phyloP scores from a whole-genome alignment of 345 rosid species.

The Camelina sativa region DNA sequence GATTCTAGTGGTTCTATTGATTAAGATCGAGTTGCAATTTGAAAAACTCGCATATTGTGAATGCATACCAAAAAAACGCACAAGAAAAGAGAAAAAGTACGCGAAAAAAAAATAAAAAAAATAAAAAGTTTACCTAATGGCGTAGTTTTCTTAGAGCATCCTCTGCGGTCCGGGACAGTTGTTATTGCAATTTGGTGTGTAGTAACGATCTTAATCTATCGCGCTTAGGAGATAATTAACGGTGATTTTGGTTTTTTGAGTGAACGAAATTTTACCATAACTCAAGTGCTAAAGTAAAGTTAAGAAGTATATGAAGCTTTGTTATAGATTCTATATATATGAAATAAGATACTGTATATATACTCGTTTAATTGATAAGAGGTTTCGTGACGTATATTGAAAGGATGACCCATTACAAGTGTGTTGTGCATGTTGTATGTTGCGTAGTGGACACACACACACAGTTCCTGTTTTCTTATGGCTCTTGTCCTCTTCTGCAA shows the following conservation, averaged over 20 bases:
- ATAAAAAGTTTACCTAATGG: slow-evolving; percentile 14
- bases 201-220: neutral
- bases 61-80: neutral
- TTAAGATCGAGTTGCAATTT: neutral
- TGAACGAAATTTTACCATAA: neutral
- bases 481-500: slow-evolving; percentile 35
- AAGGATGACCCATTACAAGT: slow-evolving; percentile 13
- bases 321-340: neutral
- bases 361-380: neutral
- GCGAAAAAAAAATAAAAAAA: neutral
- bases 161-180: neutral
- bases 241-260: neutral
- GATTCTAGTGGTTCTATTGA: neutral
- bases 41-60: neutral
- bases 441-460: slow-evolving; percentile 12
- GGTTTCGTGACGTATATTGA: slow-evolving; percentile 26
- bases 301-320: slow-evolving; percentile 1
- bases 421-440: slow-evolving; percentile 37
- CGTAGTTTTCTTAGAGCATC: neutral
- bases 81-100: neutral
- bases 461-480: slow-evolving; percentile 34
- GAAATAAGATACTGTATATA: neutral
- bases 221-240: neutral
- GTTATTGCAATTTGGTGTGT: neutral
- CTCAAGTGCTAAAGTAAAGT: neutral